Evolutionary conservation across 148 eudicot genomes (phyloP).

Genomic region (Nepenthes gracilis): DNA sequence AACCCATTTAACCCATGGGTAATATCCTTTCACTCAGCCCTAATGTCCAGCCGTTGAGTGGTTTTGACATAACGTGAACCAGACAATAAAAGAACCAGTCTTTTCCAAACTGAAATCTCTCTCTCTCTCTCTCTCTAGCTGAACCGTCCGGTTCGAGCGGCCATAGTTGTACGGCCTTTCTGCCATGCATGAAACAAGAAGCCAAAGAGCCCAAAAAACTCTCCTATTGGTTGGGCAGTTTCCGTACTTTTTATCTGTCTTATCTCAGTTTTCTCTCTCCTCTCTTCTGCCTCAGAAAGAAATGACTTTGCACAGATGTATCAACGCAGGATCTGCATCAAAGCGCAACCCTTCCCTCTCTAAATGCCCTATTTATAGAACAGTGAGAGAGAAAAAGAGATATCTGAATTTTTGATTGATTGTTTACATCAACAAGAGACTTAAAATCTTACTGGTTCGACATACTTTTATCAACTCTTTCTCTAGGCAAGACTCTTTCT

Average conservation of each 20-base stretch:
- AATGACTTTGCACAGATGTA: conserved; percentile 17
- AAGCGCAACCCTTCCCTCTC: neutral
- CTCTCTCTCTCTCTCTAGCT: conserved; percentile 3
- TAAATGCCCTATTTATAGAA: neutral
- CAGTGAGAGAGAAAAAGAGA: no score
- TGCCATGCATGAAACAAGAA: no score
- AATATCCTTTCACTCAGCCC: conserved; percentile 21
- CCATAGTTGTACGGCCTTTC: conserved; percentile 12
- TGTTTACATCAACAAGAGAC: neutral
- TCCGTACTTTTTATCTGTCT: neutral
- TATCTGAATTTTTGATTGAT: no score
- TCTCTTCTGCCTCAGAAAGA: conserved; percentile 1
- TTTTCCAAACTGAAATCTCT: conserved; percentile 6
- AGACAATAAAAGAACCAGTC: conserved; percentile 9
- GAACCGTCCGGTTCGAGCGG: conserved; percentile 12
- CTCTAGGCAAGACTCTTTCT: no score
- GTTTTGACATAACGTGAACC: neutral
- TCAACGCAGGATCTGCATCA: conserved; percentile 28
- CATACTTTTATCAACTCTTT: conserved; percentile 10
- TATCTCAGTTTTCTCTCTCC: neutral
- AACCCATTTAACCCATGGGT: conserved; percentile 28
- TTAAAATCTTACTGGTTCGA: conserved; percentile 16
- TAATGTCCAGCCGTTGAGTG: conserved; percentile 25
- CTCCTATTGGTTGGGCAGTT: conserved; percentile 14
- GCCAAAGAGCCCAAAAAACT: neutral